Evolutionary conservation across 179 eudicot species (phyloP), one percentile per base, ranked within the genome.

Genomic region (Amaranthus tricolor): DNA sequence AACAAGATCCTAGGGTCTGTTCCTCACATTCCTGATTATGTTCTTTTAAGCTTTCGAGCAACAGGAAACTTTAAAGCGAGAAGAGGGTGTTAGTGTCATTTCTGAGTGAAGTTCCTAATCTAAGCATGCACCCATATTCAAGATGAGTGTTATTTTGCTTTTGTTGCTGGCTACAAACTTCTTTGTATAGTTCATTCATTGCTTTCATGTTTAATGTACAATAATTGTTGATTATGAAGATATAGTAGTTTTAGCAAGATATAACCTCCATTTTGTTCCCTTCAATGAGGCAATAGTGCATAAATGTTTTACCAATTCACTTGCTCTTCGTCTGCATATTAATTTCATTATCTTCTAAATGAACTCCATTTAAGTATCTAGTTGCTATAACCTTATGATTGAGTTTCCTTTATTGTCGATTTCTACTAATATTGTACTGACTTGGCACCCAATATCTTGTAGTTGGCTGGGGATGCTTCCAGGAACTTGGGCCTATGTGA

Each of bases 401-500:
- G 15, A 19, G 53, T 62, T 19, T 48, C 49, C 16, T 17, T 45
- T 24, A n/a, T 60, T 51, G 16, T 54, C 7, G 43, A 31, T 72
- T 53, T 53, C 12, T 44, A 24, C 16, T 43, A 49, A 4, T 50
- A 17, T 19, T 45, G 51, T 49, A 15, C 76, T 78, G 5, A 74
- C 60, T 49, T 17, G 60, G 12, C 53, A 43, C 48, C 47, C 53
- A 47, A 75, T 72, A 9, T 71, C 58, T 40, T 86, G 89, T 93
- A 95, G 99, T 88, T 95, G 99, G 99, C 78, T 95, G 78, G 99
- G 99, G 67, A 95, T 95, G 99, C 98, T 95, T 72, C 99, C 98
- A n/a, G 99, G 99, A 51, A 61, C 96, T 47, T 93, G 99, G 99
- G 99, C 97, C 31, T 95, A 95, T 76, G 99, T 95, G 40, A 95